Evolutionary conservation across 768 basidiomycete genomes (phyloP).

Genomic region (Lyophyllum decastes): DNA sequence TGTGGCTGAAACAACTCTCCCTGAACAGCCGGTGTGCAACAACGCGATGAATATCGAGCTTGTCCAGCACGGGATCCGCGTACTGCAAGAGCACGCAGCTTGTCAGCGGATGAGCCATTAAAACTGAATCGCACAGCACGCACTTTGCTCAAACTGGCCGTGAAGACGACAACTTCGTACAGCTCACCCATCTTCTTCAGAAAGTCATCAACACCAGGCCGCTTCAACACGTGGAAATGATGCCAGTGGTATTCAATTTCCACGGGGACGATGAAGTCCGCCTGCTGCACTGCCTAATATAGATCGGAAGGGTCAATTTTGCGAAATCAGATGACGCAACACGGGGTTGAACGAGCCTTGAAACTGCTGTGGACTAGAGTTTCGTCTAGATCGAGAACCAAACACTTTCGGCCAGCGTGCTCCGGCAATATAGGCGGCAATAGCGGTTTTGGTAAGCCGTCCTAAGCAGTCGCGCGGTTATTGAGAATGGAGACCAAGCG

Average conservation of each 20-base stretch:
- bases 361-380: conserved; percentile 98
- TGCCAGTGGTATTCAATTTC: conserved; percentile 99
- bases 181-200: conserved; percentile 97
- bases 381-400: conserved; percentile 96
- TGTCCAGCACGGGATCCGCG: conserved; percentile 97
- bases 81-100: conserved; percentile 56
- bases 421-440: conserved; percentile 80
- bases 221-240: conserved; percentile 98
- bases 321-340: background rate
- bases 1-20: conserved; percentile 98
- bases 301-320: conserved; percentile 2
- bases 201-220: conserved; percentile 97
- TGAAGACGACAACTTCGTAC: conserved; percentile 97
- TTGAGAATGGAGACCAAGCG: background rate
- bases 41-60: conserved; percentile 88
- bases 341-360: conserved; percentile 61
- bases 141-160: conserved; percentile 96
- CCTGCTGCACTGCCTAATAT: conserved; percentile 82
- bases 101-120: background rate
- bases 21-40: conserved; percentile 94
- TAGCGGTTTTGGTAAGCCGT: conserved; percentile 82
- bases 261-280: conserved; percentile 98
- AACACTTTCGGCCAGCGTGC: conserved; percentile 90
- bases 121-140: conserved; percentile 17
- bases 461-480: conserved; percentile 42